Percentiles rank a stretch among this genome's conserved stretches.
Conservation (phyloP, 1,139 yeast species). For the Protomyces arabidopsidicola region DNA sequence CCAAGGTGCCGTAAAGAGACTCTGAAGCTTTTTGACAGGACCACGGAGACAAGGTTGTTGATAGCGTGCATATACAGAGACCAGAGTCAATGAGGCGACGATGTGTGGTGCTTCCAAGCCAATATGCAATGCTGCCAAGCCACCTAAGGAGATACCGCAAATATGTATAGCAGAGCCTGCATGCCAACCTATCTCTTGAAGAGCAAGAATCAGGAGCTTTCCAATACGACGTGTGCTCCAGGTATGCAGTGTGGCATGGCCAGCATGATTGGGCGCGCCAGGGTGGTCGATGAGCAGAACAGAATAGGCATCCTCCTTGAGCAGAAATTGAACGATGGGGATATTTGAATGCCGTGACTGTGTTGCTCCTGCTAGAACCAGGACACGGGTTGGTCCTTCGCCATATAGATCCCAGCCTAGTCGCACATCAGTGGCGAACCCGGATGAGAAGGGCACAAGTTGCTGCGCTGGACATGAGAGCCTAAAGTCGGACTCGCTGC, state of each 20-base stretch:
- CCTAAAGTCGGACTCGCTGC: background rate
- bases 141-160: background rate
- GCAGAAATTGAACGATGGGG: background rate
- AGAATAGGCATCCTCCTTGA: background rate
- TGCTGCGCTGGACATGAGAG: background rate
- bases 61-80: background rate
- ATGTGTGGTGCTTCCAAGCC: background rate
- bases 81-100: background rate
- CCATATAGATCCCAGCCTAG: background rate
- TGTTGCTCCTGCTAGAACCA: background rate
- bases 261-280: background rate
- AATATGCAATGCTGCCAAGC: background rate
- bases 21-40: background rate
- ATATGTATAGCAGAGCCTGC: background rate
- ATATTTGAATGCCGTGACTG: background rate
- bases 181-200: background rate
- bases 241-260: background rate
- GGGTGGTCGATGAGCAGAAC: background rate
- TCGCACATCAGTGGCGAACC: background rate
- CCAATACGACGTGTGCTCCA: background rate
- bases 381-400: background rate
- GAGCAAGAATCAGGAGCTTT: background rate
- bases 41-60: background rate
- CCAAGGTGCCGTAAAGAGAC: background rate
- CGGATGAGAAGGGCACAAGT: background rate